phyloP scores from a whole-genome alignment of 805 yeast species.

The Candida broadrunensis region DNA sequence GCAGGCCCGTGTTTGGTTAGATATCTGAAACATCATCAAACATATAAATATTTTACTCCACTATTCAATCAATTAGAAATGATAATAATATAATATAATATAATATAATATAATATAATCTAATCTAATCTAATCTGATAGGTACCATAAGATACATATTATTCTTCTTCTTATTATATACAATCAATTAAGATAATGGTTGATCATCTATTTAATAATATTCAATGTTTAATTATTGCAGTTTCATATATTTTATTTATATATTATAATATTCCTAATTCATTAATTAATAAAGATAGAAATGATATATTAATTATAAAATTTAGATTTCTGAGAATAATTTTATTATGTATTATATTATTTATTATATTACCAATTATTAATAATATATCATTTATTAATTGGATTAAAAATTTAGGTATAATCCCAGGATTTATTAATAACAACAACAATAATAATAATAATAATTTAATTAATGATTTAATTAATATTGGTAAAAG shows the following conservation, averaged over 20 bases:
- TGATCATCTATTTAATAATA: too few relatives aligned
- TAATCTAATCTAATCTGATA: too few relatives aligned
- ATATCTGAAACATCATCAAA: too few relatives aligned
- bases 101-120: too few relatives aligned
- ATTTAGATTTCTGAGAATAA: conserved; percentile 37
- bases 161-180: too few relatives aligned
- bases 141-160: too few relatives aligned
- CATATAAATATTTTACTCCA: too few relatives aligned
- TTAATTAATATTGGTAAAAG: conserved; percentile 10
- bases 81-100: too few relatives aligned
- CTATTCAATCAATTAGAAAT: too few relatives aligned
- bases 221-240: conserved; percentile 34
- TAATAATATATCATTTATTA: conserved; percentile 3
- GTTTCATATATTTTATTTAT: conserved; percentile 45
- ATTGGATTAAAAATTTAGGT: conserved; percentile 21
- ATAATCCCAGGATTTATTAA: conserved; percentile 28
- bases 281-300: conserved; percentile 24
- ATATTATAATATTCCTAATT: conserved; percentile 24
- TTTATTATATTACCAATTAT: conserved; percentile 27
- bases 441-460: conserved; percentile 5
- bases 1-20: too few relatives aligned
- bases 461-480: conserved; percentile 8
- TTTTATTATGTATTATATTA: conserved; percentile 25
- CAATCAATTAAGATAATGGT: too few relatives aligned
- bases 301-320: conserved; percentile 43